These are phyloP conservation scores for Orbilia ellipsospora DNA, from an alignment of 2,329 filamentous ascomycete species.

Conservation along the genomic window DNA sequence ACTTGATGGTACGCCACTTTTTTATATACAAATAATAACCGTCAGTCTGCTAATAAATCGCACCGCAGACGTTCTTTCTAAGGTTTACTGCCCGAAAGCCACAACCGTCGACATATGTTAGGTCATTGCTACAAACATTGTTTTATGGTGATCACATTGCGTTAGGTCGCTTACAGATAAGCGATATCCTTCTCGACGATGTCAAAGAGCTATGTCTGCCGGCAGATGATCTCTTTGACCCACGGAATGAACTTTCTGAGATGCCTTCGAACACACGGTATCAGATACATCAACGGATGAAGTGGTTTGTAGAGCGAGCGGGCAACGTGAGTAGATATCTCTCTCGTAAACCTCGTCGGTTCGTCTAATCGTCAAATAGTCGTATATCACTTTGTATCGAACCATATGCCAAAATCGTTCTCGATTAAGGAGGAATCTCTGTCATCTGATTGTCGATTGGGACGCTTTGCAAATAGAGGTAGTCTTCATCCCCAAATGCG, in stretches of 20 bases:
- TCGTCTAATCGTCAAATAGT: conserved; percentile 64
- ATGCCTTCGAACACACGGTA: conserved; percentile 78
- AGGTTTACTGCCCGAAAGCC: conserved; percentile 69
- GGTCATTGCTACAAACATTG: conserved; percentile 80
- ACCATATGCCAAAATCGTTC: conserved; percentile 90
- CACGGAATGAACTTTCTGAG: conserved; percentile 80
- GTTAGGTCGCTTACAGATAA: conserved; percentile 74
- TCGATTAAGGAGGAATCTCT: conserved; percentile 87
- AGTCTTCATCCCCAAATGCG: conserved; percentile 32
- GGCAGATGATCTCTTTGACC: conserved; percentile 75
- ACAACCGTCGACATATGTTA: conserved; percentile 83
- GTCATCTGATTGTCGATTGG: conserved; percentile 84
- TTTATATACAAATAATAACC: not conserved
- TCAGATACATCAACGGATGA: conserved; percentile 78
- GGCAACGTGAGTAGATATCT: conserved; percentile 62
- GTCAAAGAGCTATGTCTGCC: conserved; percentile 81
- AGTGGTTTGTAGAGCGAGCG: conserved; percentile 71
- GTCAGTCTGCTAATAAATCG: conserved; percentile 14
- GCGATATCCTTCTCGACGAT: conserved; percentile 82
- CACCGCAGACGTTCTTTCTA: conserved; percentile 57
- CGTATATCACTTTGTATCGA: conserved; percentile 84
- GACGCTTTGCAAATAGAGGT: conserved; percentile 84
- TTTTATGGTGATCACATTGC: conserved; percentile 79
- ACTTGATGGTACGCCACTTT: conserved; percentile 71
- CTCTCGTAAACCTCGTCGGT: not conserved